Percentiles rank a stretch among this genome's conserved stretches.
Conservation (phyloP, 768 basidiomycete species). For the Kwoniella sp. region DNA sequence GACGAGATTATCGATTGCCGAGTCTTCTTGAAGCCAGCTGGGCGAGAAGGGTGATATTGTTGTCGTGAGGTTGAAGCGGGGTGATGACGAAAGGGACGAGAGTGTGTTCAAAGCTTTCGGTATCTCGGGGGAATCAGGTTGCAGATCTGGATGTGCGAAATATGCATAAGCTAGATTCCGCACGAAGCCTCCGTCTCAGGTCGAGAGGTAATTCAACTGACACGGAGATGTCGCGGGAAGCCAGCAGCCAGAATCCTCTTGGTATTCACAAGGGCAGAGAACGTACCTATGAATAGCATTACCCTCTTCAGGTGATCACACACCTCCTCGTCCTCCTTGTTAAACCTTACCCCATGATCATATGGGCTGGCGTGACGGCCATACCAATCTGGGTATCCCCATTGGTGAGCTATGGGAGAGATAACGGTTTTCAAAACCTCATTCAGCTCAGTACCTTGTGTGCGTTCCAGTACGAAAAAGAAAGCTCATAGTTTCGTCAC, state of each 20-base stretch:
- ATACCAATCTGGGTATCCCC: slow-evolving; percentile 25
- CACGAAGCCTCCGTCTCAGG: too few species aligned
- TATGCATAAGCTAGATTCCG: too few species aligned
- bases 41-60: slow-evolving; percentile 21
- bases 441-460: too few species aligned
- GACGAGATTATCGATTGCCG: slow-evolving; percentile 3
- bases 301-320: slow-evolving; percentile 23
- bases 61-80: slow-evolving; percentile 8
- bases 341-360: slow-evolving; percentile 1
- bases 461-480: too few species aligned
- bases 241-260: too few species aligned
- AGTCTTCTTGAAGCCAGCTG: slow-evolving; percentile 8
- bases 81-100: background rate
- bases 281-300: slow-evolving; percentile 17
- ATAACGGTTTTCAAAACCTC: too few species aligned
- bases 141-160: background rate
- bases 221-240: too few species aligned
- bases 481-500: background rate
- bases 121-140: slow-evolving; percentile 11
- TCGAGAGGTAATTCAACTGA: too few species aligned
- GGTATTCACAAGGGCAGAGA: too few species aligned
- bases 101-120: slow-evolving; percentile 8
- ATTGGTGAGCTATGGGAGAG: slow-evolving; percentile 17
- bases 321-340: slow-evolving; percentile 9
- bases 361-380: slow-evolving; percentile 10